Conservation (phyloP, 2,329 filamentous ascomycete species). For the Pyrenochaeta sp. region DNA sequence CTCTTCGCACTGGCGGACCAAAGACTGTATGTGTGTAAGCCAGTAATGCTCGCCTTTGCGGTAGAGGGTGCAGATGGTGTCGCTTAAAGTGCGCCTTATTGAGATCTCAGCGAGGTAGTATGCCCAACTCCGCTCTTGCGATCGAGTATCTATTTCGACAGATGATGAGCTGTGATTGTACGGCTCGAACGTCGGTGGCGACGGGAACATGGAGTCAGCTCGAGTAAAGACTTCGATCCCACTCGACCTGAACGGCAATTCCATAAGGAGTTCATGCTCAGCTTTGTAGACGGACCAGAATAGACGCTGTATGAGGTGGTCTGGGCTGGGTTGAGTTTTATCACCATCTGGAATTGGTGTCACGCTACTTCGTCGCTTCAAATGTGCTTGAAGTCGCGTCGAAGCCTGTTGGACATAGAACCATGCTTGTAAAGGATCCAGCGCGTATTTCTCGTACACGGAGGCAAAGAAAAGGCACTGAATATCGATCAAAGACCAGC, state of each 20-base stretch:
- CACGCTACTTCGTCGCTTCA: constrained; percentile 3
- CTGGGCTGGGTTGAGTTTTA: neutral
- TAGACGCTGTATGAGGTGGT: constrained; percentile 8
- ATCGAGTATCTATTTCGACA: neutral
- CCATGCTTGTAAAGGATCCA: constrained; percentile 10
- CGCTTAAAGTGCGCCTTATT: constrained; percentile 28
- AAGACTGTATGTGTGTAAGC: too few relatives aligned
- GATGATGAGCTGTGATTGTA: neutral
- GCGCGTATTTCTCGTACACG: constrained; percentile 9
- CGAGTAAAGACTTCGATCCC: constrained; percentile 9
- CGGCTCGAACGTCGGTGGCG: constrained; percentile 3
- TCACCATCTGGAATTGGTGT: neutral
- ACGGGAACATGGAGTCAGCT: constrained; percentile 10
- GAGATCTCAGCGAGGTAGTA: constrained; percentile 8
- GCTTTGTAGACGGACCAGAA: constrained; percentile 17
- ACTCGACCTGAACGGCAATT: constrained; percentile 8
- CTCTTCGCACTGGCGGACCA: too few relatives aligned
- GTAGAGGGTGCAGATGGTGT: neutral
- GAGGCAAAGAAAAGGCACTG: constrained; percentile 12
- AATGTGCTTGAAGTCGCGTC: constrained; percentile 4
- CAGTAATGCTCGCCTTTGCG: too few relatives aligned
- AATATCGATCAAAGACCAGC: constrained; percentile 3
- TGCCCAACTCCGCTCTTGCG: constrained; percentile 12
- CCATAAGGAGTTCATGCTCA: constrained; percentile 5
- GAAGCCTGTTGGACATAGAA: constrained; percentile 9